Conservation (phyloP, 1,139 yeast genomes). For the Hyphopichia buzzinii region DNA sequence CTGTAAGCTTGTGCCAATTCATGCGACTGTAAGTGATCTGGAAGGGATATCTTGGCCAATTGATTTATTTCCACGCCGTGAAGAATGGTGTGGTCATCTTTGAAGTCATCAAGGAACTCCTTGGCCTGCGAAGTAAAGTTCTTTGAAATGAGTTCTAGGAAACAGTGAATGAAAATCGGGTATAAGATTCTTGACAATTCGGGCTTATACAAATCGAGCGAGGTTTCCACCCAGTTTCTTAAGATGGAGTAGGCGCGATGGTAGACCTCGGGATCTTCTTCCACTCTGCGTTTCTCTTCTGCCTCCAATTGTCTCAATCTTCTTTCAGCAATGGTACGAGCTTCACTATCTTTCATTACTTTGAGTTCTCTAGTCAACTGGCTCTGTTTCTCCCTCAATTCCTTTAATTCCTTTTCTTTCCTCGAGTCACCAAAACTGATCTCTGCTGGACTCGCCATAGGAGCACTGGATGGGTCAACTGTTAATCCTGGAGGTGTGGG, state of each 20-base stretch:
- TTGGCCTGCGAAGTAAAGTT: conserved; percentile 62
- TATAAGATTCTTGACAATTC: conserved; percentile 80
- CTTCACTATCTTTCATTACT: conserved; percentile 42
- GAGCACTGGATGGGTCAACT: conserved; percentile 41
- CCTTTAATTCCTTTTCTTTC: conserved; percentile 39
- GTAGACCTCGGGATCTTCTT: conserved; percentile 66
- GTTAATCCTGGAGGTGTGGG: conserved; percentile 57
- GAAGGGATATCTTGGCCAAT: conserved; percentile 70
- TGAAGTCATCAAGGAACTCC: conserved; percentile 70
- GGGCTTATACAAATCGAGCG: conserved; percentile 88
- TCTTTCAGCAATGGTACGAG: conserved; percentile 38
- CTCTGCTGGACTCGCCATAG: conserved; percentile 40
- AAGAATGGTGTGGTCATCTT: conserved; percentile 67
- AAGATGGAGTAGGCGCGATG: conserved; percentile 75
- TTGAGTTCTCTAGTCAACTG: conserved; percentile 39
- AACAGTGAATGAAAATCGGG: conserved; percentile 89
- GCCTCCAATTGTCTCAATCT: conserved; percentile 42
- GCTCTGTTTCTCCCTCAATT: conserved; percentile 35
- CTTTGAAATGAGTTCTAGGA: conserved; percentile 71
- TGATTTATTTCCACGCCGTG: conserved; percentile 78
- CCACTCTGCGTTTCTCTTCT: conserved; percentile 39
- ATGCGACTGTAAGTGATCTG: conserved; percentile 81
- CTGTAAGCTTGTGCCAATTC: conserved; percentile 76
- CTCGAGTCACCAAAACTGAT: conserved; percentile 21
- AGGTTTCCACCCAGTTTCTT: conserved; percentile 86